These are phyloP conservation scores for Phialophora tarda DNA, from an alignment of 2,329 filamentous ascomycete genomes.

Conservation along the genomic window DNA sequence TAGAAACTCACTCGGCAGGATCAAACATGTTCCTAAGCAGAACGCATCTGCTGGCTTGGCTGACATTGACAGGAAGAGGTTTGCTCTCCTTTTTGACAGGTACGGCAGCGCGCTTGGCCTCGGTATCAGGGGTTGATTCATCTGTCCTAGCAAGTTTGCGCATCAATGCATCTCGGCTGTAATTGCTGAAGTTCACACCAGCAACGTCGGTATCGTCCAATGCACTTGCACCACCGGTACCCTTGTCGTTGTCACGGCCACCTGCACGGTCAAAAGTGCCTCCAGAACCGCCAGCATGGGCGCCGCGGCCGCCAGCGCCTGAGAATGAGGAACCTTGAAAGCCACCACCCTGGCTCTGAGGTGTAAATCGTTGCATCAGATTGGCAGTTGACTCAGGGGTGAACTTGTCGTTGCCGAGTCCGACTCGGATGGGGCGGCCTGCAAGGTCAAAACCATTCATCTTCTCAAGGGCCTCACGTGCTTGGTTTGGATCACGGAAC, in stretches of 20 bases:
- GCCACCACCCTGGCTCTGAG: conserved; percentile 65
- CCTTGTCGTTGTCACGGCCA: conserved; percentile 86
- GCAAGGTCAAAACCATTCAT: conserved; percentile 99
- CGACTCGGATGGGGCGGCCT: conserved; percentile 95
- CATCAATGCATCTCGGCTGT: conserved; percentile 98
- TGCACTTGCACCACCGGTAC: conserved; percentile 85
- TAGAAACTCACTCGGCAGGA: conserved; percentile 75
- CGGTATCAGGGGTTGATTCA: conserved; percentile 69
- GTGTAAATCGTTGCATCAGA: conserved; percentile 88
- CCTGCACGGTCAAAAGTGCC: conserved; percentile 87
- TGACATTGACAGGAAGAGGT: conserved; percentile 81
- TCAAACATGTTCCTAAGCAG: conserved; percentile 96
- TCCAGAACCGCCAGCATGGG: conserved; percentile 72
- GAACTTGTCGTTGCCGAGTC: conserved; percentile 99
- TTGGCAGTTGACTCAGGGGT: conserved; percentile 95
- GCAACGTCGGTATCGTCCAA: conserved; percentile 97
- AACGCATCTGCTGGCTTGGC: conserved; percentile 91
- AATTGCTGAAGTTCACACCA: conserved; percentile 99
- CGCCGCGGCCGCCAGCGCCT: conserved; percentile 83
- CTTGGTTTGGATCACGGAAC: conserved; percentile 86
- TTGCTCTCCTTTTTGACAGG: conserved; percentile 76
- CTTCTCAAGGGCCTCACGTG: conserved; percentile 93
- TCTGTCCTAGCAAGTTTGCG: conserved; percentile 96
- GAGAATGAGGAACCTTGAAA: conserved; percentile 92
- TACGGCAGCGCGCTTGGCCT: conserved; percentile 73